phyloP scores from a whole-genome alignment of 495 filamentous ascomycete genomes.

The Neurospora africana region DNA sequence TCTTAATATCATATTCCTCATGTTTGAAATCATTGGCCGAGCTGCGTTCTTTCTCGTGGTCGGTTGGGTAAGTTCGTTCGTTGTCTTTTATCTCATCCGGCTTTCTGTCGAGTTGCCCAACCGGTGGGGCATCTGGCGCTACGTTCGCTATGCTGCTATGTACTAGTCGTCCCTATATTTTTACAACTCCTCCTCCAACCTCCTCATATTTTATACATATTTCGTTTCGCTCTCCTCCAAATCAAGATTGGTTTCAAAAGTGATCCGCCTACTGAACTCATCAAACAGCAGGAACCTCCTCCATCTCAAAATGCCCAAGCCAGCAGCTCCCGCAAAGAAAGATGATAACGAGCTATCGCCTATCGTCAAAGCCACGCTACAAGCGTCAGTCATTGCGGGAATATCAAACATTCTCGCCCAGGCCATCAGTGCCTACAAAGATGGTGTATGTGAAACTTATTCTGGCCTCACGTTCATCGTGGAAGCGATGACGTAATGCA shows the following conservation, averaged over 20 bases:
- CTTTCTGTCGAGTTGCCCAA: background rate
- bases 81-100: background rate
- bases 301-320: background rate
- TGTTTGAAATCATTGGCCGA: background rate
- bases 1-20: background rate
- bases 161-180: background rate
- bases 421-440: conserved; percentile 56
- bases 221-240: background rate
- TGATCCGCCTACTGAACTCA: background rate
- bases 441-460: conserved; percentile 37
- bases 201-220: background rate
- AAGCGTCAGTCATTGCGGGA: conserved; percentile 58
- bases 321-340: background rate
- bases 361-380: conserved; percentile 55
- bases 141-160: background rate
- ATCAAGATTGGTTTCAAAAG: background rate
- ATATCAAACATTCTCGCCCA: conserved; percentile 80
- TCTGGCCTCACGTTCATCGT: background rate
- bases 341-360: conserved; percentile 29
- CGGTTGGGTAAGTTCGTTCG: background rate
- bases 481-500: conserved; percentile 2
- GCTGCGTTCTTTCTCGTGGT: background rate
- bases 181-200: background rate
- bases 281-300: background rate
- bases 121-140: background rate